These are phyloP conservation scores for Rhipidocladum racemiflorum DNA, from an alignment of 176 grass and related monocot genomes.

Conservation along the genomic window DNA sequence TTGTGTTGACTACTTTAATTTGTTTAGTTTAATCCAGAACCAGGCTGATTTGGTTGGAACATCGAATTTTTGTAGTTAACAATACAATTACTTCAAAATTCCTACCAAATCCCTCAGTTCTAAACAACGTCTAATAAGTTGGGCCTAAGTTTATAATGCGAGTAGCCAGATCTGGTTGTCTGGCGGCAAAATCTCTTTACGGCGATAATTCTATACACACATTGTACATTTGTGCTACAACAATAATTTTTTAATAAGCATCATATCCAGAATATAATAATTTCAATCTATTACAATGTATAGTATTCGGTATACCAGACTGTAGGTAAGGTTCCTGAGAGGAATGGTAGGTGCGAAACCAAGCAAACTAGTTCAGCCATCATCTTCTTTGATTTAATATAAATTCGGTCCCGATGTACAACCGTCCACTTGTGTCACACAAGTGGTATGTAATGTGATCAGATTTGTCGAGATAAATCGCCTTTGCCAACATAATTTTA, in stretches of 20 bases:
- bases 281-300: not conserved
- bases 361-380: not conserved
- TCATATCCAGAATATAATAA: not conserved
- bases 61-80: not conserved
- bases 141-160: not conserved
- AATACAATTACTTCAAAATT: not conserved
- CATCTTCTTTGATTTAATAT: not conserved
- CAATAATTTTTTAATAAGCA: not conserved
- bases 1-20: no score
- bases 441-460: not conserved
- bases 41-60: not conserved
- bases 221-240: not conserved
- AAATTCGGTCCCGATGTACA: not conserved
- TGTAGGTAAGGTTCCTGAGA: not conserved
- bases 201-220: not conserved
- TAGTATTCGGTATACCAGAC: not conserved
- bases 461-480: not conserved
- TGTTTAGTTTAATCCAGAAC: not conserved
- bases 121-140: not conserved
- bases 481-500: conserved; percentile 14
- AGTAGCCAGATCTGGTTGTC: not conserved
- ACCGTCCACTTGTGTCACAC: not conserved
- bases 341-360: not conserved
- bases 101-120: not conserved
- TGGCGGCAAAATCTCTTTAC: no score